Base-by-base conservation (phyloP, 2,329 filamentous ascomycete species). In the Cryphonectria naterciae region DNA sequence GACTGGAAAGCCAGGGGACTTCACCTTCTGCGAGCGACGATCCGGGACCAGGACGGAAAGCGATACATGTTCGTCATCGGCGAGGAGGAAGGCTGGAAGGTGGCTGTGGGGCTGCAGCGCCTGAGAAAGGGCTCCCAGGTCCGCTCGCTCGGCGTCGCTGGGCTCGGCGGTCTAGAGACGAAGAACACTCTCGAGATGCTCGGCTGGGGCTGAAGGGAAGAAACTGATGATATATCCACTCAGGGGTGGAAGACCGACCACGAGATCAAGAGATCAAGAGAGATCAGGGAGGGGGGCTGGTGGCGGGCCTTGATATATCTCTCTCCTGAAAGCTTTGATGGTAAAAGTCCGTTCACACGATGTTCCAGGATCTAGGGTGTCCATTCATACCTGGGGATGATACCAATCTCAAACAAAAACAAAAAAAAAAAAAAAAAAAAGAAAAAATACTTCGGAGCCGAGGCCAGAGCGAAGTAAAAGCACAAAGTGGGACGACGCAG, bases 21-120 rank as follows among this genome's bases (percentile, higher is more conserved):
- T 67, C 90, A 92, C 77, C 79, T 92, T 13, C 80, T 92, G 70
- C 86, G 90, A 66, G 90, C 89, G 32, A 90, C 86, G 19, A 84
- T 92, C 70, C 83, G 88, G 68, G 90, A 92, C 76, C 88, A 90
- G 74, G 89, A 91, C 72, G 88, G 88, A 60, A 91, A 90, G 80
- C 85, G 89, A 49, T 91, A 88, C 76, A 79, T 92, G 49, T 92
- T 92, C 76, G 85, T 92, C 13, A 80, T 92, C 46, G 83, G 85
- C 56, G 89, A 92, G 77, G 85, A 88, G 72, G 90, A 92, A 78
- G 86, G 85, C 39, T 92, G 90, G 90, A 92, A 92, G 84, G 82
- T 92, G 35, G 84, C 88, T 1, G 82, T 87, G 49, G 89, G 88
- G 2, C 77, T 92, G 75, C 87, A 90, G 78, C 84, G 87, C 61